These are phyloP conservation scores for Dissoconium aciculare DNA, from an alignment of 2,329 filamentous ascomycete genomes.

Conservation along the genomic window DNA sequence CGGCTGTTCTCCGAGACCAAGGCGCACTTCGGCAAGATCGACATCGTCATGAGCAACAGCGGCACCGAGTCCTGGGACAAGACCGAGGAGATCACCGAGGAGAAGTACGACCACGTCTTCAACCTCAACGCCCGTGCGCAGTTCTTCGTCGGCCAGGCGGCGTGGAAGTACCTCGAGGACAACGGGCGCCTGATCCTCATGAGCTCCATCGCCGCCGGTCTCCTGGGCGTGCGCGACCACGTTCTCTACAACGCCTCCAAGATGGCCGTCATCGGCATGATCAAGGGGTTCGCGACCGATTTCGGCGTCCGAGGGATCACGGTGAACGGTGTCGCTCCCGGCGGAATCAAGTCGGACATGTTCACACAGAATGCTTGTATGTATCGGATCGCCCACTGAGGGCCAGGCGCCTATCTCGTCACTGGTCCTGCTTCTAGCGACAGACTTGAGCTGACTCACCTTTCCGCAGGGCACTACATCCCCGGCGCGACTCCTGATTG, in stretches of 20 bases:
- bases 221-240: slow-evolving; percentile 55
- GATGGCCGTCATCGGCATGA: slow-evolving; percentile 58
- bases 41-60: slow-evolving; percentile 39
- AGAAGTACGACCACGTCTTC: slow-evolving; percentile 59
- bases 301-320: slow-evolving; percentile 54
- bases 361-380: slow-evolving; percentile 37
- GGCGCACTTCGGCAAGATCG: slow-evolving; percentile 28
- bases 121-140: slow-evolving; percentile 53
- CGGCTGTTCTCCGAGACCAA: slow-evolving; percentile 37
- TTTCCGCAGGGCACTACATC: slow-evolving; percentile 37
- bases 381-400: slow-evolving; percentile 2
- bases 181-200: slow-evolving; percentile 63
- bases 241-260: slow-evolving; percentile 58
- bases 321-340: slow-evolving; percentile 58
- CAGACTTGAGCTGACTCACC: too few species aligned
- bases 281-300: slow-evolving; percentile 56
- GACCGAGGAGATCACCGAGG: slow-evolving; percentile 51
- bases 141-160: slow-evolving; percentile 66
- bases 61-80: slow-evolving; percentile 54
- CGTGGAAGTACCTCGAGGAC: slow-evolving; percentile 52
- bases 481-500: slow-evolving; percentile 35
- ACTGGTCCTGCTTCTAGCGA: too few species aligned
- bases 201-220: slow-evolving; percentile 52
- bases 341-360: slow-evolving; percentile 65
- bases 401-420: neutral